phyloP scores from a whole-genome alignment of 257 asterid species.

The Lithospermum erythrorhizon region DNA sequence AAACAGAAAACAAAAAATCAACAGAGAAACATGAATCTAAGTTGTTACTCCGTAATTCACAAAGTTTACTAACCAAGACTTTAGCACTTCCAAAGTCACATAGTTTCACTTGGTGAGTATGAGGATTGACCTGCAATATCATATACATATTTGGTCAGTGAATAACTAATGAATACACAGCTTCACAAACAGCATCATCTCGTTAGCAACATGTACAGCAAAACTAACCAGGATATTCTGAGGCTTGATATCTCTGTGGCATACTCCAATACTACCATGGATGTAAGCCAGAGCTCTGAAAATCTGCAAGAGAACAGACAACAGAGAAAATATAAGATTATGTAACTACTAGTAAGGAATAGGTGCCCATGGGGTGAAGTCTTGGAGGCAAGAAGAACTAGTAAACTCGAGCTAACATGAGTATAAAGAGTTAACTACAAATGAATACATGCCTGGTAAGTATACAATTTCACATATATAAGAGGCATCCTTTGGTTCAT shows the following conservation, averaged over 20 bases:
- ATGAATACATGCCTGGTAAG: constrained; percentile 46
- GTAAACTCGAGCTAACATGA: background rate
- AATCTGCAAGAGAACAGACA: constrained; percentile 32
- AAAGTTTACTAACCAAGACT: constrained; percentile 51
- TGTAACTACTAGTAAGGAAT: background rate
- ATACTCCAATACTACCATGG: constrained; percentile 73
- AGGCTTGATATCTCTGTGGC: constrained; percentile 90
- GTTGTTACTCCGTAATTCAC: background rate
- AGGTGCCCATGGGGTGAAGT: background rate
- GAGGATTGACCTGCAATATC: constrained; percentile 63
- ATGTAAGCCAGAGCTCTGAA: constrained; percentile 63
- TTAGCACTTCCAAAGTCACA: constrained; percentile 92
- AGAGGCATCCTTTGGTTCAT: constrained; percentile 79
- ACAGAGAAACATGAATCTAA: constrained; percentile 4
- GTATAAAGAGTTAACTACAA: background rate
- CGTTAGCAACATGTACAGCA: background rate
- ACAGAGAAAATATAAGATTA: constrained; percentile 1
- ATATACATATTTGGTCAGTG: background rate
- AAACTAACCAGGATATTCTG: constrained; percentile 62
- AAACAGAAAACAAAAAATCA: constrained; percentile 6
- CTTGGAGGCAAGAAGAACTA: background rate
- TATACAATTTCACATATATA: constrained; percentile 66
- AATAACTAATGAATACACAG: background rate
- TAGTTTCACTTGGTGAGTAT: constrained; percentile 70
- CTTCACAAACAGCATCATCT: background rate